These are phyloP conservation scores for Microthyrium microscopicum DNA, from an alignment of 2,329 filamentous ascomycete species.

Conservation along the genomic window DNA sequence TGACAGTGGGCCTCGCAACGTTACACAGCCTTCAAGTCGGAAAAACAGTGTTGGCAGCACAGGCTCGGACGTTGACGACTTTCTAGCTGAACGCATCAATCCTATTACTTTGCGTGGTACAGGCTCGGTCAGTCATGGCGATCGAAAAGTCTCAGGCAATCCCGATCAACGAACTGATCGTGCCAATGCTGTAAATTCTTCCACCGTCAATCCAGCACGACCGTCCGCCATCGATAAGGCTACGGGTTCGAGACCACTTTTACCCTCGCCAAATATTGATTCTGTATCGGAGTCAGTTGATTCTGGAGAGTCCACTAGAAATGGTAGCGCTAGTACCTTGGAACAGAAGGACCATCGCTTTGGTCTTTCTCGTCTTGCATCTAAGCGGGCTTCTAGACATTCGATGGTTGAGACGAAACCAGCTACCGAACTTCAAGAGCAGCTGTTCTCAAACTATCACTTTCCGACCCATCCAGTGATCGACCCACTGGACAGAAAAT, in stretches of 20 bases:
- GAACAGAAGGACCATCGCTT: background rate
- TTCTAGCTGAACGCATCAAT: conserved; percentile 26
- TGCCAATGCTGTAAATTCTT: conserved; percentile 1
- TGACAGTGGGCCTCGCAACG: conserved; percentile 21
- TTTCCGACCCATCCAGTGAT: background rate
- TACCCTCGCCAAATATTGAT: conserved; percentile 8
- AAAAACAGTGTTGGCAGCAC: conserved; percentile 26
- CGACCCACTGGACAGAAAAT: conserved; percentile 5
- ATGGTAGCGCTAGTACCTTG: background rate
- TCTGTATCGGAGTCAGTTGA: conserved; percentile 4
- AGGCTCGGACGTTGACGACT: conserved; percentile 27
- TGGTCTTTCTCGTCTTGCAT: background rate
- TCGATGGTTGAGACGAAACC: conserved; percentile 2
- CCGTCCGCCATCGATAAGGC: background rate
- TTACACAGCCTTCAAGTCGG: conserved; percentile 19
- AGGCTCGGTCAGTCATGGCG: conserved; percentile 19
- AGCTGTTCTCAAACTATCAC: background rate
- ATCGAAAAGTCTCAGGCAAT: conserved; percentile 4
- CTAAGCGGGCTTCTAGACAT: conserved; percentile 4
- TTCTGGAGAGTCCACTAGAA: background rate
- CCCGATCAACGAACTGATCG: background rate
- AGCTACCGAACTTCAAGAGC: background rate
- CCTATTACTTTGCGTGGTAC: conserved; percentile 29
- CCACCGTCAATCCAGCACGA: background rate
- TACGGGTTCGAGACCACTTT: background rate